Evolutionary conservation across 106 monocot genomes (phyloP), one percentile per base, ranked within the genome.

Genomic region (Xerophyta viscosa): DNA sequence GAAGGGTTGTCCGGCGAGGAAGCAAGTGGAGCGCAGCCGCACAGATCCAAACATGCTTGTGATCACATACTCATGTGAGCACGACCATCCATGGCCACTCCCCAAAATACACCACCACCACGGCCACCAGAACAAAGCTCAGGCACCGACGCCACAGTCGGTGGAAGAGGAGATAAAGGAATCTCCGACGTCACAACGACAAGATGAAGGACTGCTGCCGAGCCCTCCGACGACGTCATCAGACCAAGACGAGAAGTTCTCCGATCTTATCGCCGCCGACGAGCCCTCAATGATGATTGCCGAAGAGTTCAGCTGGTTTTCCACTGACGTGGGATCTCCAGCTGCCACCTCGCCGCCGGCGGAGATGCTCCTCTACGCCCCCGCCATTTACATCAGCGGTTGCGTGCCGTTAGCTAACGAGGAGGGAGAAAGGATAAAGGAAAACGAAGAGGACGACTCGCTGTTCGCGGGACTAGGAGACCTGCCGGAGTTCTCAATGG

Each of bases 381-480:
- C 73, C 27, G 51, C 69, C 33, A 53, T 56, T 24, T 56, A 61
- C 14, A 50, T 31, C 37, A 41, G 41, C 2, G 52, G 37, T 0
- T 18, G 29, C 17, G 21, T 36, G 44, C 31, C 51, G 12, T 25
- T 49, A 13, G 48, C 30, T 0, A 58, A 73, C 17, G 54, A 50
- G 39, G 47, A 55, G 36, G 17, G 36, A 37, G 46, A 27, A 20
- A 3, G 62, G 31, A 39, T 39, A 6, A 22, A 44, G 13, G 46
- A 29, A 0, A 36, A 54, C 0, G 54, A 54, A 1, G 86, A 80
- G 41, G 89, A 89, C 23, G 79, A 76, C 37, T 72, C 77, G 13
- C 66, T 84, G 30, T 89, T 89, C 60, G 89, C 72, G 1, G 89
- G 89, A 17, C 67, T 89, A 1, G 89, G 80, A 9, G 89, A 89